A percentile compares a stretch with the other conserved stretches of the same genome.
Evolutionary conservation across 768 basidiomycete genomes (phyloP).

Genomic region (Lactarius indigo): DNA sequence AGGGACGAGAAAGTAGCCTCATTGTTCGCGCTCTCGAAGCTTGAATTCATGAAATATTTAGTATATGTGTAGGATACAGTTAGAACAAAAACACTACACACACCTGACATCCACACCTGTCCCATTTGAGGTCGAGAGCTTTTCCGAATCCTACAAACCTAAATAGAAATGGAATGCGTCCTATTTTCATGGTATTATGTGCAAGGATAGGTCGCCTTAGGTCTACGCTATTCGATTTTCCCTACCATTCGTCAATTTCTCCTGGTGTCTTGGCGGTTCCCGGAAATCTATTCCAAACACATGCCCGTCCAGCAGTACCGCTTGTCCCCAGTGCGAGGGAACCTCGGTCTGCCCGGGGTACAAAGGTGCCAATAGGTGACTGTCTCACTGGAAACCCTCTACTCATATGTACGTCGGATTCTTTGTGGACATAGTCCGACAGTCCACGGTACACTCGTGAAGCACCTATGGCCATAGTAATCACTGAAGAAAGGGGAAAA

Average conservation of each 20-base stretch:
- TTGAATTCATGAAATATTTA: no score
- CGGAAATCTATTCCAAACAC: no score
- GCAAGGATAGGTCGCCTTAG: no score
- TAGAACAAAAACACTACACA: no score
- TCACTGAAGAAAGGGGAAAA: no score
- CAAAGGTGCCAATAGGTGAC: not conserved
- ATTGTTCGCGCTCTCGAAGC: no score
- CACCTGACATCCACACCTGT: no score
- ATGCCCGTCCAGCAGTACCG: not conserved
- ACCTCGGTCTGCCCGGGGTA: not conserved
- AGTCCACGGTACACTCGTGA: conserved; percentile 6
- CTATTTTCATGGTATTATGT: not conserved
- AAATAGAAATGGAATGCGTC: not conserved
- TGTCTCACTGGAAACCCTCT: not conserved
- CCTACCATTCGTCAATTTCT: not conserved
- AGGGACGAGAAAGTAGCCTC: no score
- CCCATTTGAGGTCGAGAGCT: not conserved
- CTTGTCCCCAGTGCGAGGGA: not conserved
- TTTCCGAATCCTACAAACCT: not conserved
- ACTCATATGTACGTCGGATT: not conserved
- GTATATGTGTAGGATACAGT: no score
- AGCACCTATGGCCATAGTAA: no score
- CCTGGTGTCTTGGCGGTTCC: not conserved
- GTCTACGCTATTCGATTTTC: not conserved
- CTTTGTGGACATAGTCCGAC: not conserved